These are phyloP conservation scores for Myxozyma nipponensis DNA, from an alignment of 805 yeast species.

Conservation along the genomic window DNA sequence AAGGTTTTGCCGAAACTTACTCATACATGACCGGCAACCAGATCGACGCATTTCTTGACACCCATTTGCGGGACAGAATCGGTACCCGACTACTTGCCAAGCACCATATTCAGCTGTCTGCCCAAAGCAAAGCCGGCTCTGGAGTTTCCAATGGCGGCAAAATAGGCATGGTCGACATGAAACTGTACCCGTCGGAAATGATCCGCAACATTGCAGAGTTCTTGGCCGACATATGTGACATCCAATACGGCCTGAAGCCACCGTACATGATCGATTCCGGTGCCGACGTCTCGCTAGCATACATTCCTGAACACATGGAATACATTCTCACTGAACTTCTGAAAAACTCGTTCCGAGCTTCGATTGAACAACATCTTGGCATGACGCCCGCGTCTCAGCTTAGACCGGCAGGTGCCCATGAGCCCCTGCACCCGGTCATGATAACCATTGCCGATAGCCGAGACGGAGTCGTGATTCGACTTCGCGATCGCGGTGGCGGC, in stretches of 20 bases:
- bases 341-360: conserved; percentile 85
- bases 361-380: conserved; percentile 55
- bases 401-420: conserved; percentile 29
- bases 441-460: conserved; percentile 44
- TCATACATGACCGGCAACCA: conserved; percentile 44
- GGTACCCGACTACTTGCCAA: conserved; percentile 82
- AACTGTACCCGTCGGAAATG: conserved; percentile 59
- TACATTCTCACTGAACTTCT: conserved; percentile 81
- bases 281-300: conserved; percentile 64
- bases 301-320: conserved; percentile 82
- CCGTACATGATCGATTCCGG: conserved; percentile 55
- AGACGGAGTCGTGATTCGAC: conserved; percentile 60
- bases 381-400: conserved; percentile 6
- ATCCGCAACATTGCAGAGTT: conserved; percentile 62
- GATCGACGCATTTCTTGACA: conserved; percentile 62
- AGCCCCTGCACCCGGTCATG: conserved; percentile 42
- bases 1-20: conserved; percentile 72
- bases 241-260: conserved; percentile 78
- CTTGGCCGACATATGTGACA: conserved; percentile 76
- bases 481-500: conserved; percentile 88
- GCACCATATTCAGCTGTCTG: conserved; percentile 69
- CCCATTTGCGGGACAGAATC: conserved; percentile 77
- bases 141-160: conserved; percentile 29
- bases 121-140: conserved; percentile 29
- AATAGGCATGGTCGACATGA: conserved; percentile 64